Percentiles rank a stretch among this genome's conserved stretches.
These are phyloP conservation scores for Claviceps sp. DNA, from an alignment of 2,329 filamentous ascomycete species.

Conservation along the genomic window DNA sequence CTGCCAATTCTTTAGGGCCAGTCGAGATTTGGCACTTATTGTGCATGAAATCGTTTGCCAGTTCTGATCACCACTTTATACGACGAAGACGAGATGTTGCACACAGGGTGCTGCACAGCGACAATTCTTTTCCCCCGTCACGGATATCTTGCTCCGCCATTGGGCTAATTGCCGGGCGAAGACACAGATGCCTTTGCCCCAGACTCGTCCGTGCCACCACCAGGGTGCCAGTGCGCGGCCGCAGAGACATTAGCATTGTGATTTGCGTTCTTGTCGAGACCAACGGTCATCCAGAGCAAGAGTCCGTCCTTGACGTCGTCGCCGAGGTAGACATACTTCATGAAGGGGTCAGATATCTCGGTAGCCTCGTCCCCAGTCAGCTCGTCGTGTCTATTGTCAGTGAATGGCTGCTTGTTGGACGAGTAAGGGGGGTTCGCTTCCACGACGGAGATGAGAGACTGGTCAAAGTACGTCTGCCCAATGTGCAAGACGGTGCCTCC, in stretches of 20 bases:
- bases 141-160: not conserved
- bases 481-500: conserved; percentile 40
- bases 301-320: conserved; percentile 36
- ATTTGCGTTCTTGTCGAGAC: conserved; percentile 23
- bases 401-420: conserved; percentile 28
- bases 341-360: conserved; percentile 40
- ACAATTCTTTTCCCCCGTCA: not conserved
- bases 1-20: too few relatives aligned
- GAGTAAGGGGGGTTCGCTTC: conserved; percentile 31
- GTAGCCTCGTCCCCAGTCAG: conserved; percentile 29
- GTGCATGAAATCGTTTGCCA: too few relatives aligned
- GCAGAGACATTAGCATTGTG: conserved; percentile 1
- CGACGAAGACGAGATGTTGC: not conserved
- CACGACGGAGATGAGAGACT: conserved; percentile 34
- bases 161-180: too few relatives aligned
- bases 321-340: conserved; percentile 44
- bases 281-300: conserved; percentile 39
- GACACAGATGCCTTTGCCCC: not conserved
- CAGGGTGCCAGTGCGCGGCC: conserved; percentile 5
- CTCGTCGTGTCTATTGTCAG: conserved; percentile 35
- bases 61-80: not conserved
- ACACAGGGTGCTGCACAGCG: too few relatives aligned
- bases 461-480: conserved; percentile 48
- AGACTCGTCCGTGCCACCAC: not conserved
- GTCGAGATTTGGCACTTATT: too few relatives aligned